Evolutionary conservation across 176 grass and related monocot genomes (phyloP).

Genomic region (Dendrocalamus sinicus): DNA sequence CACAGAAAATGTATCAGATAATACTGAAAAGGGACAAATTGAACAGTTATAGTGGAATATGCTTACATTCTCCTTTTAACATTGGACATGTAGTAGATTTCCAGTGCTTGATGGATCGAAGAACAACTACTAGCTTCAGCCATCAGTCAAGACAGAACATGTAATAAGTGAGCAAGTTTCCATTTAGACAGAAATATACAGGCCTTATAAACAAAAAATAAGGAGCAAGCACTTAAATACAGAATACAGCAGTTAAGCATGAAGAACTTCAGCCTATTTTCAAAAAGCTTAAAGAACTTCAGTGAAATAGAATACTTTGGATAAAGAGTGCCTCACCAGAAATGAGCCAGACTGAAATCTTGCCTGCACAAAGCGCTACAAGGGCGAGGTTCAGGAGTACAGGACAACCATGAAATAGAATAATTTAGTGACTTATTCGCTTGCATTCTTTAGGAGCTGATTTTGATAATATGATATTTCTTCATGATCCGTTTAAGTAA

Average conservation of each 20-base stretch:
- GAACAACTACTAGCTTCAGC: neutral
- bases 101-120: neutral
- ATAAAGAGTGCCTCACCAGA: neutral
- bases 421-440: conserved; percentile 7
- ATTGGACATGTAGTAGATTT: neutral
- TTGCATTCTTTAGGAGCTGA: neutral
- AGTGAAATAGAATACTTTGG: conserved; percentile 5
- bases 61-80: conserved; percentile 4
- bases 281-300: neutral
- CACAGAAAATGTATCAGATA: neutral
- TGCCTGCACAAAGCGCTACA: neutral
- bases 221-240: neutral
- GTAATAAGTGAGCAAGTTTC: neutral
- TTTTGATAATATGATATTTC: neutral
- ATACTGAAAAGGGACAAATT: conserved; percentile 5
- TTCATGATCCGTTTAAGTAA: neutral
- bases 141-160: neutral
- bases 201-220: neutral
- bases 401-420: neutral
- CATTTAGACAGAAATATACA: neutral
- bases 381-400: neutral
- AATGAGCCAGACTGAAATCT: neutral
- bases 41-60: neutral
- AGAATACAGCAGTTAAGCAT: neutral
- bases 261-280: neutral